These are phyloP conservation scores for Xylaria arbuscula DNA, from an alignment of 2,329 filamentous ascomycete genomes.

Conservation along the genomic window DNA sequence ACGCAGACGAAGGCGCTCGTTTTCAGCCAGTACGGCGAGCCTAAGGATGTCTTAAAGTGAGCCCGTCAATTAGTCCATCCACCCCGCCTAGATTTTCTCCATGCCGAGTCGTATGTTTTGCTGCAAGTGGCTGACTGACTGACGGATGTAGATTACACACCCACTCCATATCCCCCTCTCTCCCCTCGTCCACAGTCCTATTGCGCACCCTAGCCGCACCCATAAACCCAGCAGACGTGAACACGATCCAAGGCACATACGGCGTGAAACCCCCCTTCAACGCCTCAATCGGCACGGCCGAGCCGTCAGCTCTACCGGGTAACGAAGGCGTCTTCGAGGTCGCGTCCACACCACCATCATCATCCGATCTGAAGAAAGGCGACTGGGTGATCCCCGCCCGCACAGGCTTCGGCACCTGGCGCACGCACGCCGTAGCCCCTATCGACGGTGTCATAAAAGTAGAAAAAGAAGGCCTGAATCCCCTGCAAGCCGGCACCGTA, in stretches of 20 bases:
- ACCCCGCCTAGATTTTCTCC: no score
- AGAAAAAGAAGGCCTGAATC: slow-evolving; percentile 75
- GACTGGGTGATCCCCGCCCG: slow-evolving; percentile 94
- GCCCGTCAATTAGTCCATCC: slow-evolving; percentile 34
- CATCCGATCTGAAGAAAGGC: slow-evolving; percentile 70
- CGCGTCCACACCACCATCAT: slow-evolving; percentile 68
- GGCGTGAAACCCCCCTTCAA: slow-evolving; percentile 84
- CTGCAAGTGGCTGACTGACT: no score
- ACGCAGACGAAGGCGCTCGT: slow-evolving; percentile 86
- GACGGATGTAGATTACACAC: slow-evolving; percentile 68
- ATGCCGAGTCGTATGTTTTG: no score
- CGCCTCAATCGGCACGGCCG: slow-evolving; percentile 77
- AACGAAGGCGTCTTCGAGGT: slow-evolving; percentile 97
- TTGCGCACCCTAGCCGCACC: slow-evolving; percentile 89
- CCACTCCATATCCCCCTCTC: slow-evolving; percentile 80
- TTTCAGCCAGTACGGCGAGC: slow-evolving; percentile 80
- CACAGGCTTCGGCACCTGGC: slow-evolving; percentile 91
- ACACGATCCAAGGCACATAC: slow-evolving; percentile 97
- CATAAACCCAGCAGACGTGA: slow-evolving; percentile 97
- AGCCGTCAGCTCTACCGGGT: slow-evolving; percentile 81
- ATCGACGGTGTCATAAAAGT: slow-evolving; percentile 56
- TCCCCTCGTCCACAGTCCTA: slow-evolving; percentile 74
- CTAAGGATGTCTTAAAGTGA: slow-evolving; percentile 74
- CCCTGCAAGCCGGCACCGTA: slow-evolving; percentile 86
- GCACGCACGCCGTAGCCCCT: slow-evolving; percentile 83